Conservation (phyloP, 176 grass and related monocot genomes). For the Zizania latifolia region DNA sequence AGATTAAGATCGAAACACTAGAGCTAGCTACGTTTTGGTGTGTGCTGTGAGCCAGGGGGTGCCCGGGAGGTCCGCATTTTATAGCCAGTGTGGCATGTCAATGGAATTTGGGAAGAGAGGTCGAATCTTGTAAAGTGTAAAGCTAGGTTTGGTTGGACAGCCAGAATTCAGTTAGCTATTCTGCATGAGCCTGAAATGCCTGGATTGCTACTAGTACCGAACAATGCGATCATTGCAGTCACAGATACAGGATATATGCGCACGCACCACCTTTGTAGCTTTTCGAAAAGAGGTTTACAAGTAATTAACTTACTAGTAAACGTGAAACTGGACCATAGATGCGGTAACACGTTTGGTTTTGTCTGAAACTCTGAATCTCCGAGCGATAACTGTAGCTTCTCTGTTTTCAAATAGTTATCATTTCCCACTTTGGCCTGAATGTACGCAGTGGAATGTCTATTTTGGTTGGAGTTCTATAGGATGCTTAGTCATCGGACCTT, state of each 20-base stretch:
- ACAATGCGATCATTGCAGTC: neutral
- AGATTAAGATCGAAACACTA: neutral
- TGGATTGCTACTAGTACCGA: neutral
- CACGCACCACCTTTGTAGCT: neutral
- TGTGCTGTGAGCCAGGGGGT: neutral
- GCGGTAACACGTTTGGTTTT: too few relatives aligned
- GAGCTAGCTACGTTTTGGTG: neutral
- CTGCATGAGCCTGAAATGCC: constrained; percentile 13
- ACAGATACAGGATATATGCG: neutral
- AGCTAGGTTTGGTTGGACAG: constrained; percentile 3
- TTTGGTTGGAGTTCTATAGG: too few relatives aligned
- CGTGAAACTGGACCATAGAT: constrained; percentile 12
- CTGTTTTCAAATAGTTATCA: neutral
- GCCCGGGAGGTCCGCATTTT: neutral
- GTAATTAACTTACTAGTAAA: neutral
- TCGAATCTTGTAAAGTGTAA: constrained; percentile 25
- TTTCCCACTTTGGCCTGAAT: neutral
- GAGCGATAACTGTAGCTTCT: neutral
- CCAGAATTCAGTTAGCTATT: neutral
- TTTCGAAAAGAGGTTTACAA: neutral
- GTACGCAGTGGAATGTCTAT: too few relatives aligned
- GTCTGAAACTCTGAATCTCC: neutral
- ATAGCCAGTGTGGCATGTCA: neutral
- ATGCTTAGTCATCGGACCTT: too few relatives aligned
- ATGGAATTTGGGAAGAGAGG: neutral